Base-by-base conservation (phyloP, 2,329 filamentous ascomycete genomes). In the Fusarium sp. region DNA sequence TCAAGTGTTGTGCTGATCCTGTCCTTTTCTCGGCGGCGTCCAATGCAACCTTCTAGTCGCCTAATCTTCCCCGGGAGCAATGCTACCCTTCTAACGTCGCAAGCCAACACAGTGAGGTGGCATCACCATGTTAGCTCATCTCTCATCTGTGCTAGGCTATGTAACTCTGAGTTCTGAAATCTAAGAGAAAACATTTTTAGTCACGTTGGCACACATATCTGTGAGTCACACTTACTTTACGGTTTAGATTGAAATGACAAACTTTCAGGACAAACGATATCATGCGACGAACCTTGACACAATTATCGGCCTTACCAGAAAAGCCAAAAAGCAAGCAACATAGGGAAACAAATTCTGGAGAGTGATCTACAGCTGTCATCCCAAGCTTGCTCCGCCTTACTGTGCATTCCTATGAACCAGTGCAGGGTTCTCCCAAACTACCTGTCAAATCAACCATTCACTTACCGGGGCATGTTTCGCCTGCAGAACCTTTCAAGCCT, bases 401-500 rank as follows among this genome's bases (percentile, higher is more conserved):
- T 6, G 18, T 47, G 18, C 14, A 29, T 34, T 45, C 27, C 34
- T 18, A 20, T 30, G 16, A 32, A 12, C n/a, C 7, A n/a, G 15
- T n/a, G 16, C 44, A 57, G 16, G 44, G 18, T 8, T 20, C 11
- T 50, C 25, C 38, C 6, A 27, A 2, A 49, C 15, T 12, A 16
- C 15, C 9, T 27, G 14, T 12, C n/a, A 22, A 43, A 8, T 32
- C 9, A 8, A 9, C 2, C 10, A 18, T 30, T 16, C 10, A 6
- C 6, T 11, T 7, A 5, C 54, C 8, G 32, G 63, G 63, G 63
- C 9, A 8, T 30, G 58, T 68, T 68, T 58, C 65, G 68, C 16
- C 8, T n/a, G 22, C 1, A 38, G 14, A 20, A 22, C 2, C 40
- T 10, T 24, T 11, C 10, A 15, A 25, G 16, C 40, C 45, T 27